Conservation (phyloP, 352 stramenopile species). For the Phytophthora constricta region DNA sequence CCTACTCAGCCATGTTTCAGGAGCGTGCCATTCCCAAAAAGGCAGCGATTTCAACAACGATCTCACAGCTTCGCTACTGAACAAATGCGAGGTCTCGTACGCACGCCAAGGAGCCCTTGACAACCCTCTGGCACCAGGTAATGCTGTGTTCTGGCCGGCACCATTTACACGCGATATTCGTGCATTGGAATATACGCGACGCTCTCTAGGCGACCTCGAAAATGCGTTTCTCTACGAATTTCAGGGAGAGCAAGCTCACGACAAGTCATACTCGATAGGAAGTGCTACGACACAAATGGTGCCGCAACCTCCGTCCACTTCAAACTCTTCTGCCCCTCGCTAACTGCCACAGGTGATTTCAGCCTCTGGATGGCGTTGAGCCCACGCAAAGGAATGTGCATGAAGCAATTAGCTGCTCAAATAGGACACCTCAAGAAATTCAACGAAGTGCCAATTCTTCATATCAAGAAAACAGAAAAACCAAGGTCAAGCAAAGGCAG, state of each 20-base stretch:
- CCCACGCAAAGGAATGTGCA: conserved; percentile 62
- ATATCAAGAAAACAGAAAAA: conserved; percentile 10
- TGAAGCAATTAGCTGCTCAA: conserved; percentile 71
- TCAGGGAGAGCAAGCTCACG: conserved; percentile 38
- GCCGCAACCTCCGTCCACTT: no score
- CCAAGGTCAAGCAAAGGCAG: conserved; percentile 8
- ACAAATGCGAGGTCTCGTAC: conserved; percentile 53
- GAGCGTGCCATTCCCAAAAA: conserved; percentile 19
- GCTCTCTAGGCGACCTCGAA: conserved; percentile 51
- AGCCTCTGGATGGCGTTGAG: conserved; percentile 59
- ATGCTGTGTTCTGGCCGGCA: conserved; percentile 58
- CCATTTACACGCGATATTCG: conserved; percentile 43
- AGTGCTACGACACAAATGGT: no score
- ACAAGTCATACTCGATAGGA: conserved; percentile 56
- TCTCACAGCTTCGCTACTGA: conserved; percentile 3
- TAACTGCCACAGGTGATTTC: not conserved
- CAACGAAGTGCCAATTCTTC: conserved; percentile 13
- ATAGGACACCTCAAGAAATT: conserved; percentile 47
- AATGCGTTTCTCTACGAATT: conserved; percentile 67
- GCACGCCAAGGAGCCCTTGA: conserved; percentile 34
- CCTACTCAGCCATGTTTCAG: conserved; percentile 47
- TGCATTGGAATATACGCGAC: conserved; percentile 49
- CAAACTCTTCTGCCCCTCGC: not conserved
- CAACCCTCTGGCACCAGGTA: conserved; percentile 31
- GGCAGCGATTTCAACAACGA: conserved; percentile 15